phyloP scores from a whole-genome alignment of 129 eudicot species.

The Artemisia argyi region DNA sequence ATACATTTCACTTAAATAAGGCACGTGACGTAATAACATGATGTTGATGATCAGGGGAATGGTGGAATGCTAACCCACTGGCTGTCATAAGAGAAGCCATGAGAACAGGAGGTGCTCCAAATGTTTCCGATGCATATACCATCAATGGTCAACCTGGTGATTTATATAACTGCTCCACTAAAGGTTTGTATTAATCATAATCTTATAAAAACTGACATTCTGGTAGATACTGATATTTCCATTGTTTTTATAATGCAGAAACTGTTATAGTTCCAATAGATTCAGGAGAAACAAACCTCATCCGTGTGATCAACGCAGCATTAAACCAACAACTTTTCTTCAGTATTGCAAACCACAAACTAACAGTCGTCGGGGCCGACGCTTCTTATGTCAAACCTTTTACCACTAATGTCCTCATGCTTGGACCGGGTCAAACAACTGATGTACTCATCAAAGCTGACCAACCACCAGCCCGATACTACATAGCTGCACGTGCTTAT shows the following conservation, averaged over 20 bases:
- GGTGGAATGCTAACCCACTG: slow-evolving; percentile 93
- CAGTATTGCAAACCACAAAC: slow-evolving; percentile 77
- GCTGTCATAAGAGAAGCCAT: slow-evolving; percentile 76
- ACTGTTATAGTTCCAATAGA: slow-evolving; percentile 73
- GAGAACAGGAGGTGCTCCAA: slow-evolving; percentile 85
- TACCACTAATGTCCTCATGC: slow-evolving; percentile 84
- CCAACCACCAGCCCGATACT: slow-evolving; percentile 91
- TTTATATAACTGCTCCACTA: slow-evolving; percentile 74
- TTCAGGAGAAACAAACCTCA: slow-evolving; percentile 83
- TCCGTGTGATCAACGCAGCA: slow-evolving; percentile 76
- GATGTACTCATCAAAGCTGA: slow-evolving; percentile 83
- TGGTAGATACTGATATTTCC: background rate
- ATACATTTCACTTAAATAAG: background rate
- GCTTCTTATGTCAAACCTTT: slow-evolving; percentile 94
- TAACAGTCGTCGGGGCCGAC: slow-evolving; percentile 89
- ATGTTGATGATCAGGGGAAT: slow-evolving; percentile 64
- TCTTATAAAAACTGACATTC: background rate
- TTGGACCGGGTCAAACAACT: slow-evolving; percentile 98
- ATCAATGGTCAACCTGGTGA: slow-evolving; percentile 99
- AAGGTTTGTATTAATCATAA: slow-evolving; percentile 45
- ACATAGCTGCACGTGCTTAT: slow-evolving; percentile 88
- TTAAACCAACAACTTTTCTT: slow-evolving; percentile 91
- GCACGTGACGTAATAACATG: slow-evolving; percentile 3
- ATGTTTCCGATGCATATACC: slow-evolving; percentile 86
- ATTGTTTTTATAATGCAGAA: slow-evolving; percentile 44